Evolutionary conservation across 1,284 basidiomycete species (phyloP), one percentile per base, ranked within the genome.

Genomic region (Athelia sp.): DNA sequence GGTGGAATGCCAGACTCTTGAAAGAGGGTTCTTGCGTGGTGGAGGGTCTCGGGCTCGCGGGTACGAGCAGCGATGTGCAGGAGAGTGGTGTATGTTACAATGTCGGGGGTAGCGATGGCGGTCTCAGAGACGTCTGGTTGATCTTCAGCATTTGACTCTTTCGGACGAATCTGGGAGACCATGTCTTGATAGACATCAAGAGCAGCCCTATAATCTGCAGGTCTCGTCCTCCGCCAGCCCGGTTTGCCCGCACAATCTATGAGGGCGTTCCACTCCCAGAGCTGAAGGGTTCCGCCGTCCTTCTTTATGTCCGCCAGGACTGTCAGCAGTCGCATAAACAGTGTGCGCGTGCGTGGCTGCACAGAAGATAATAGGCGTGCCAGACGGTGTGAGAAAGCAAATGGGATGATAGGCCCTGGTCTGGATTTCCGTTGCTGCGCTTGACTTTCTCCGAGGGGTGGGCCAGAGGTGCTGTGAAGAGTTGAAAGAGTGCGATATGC

Each of bases 221-320:
- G 54, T 24, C 70, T 66, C 32, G 76, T 76, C 59, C 74, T 79
- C 52, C 85, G 74, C 68, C 76, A 79, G 1, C 84, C 84, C 36
- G 8, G n/a, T 53, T n/a, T n/a, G n/a, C 82, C 86, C 0, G 82
- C 79, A 61, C 71, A 73, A 57, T 86, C 74, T 52, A 90, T 78
- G 40, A 91, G 72, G 6, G 78, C 69, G 60, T 90, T 90, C 84
- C 87, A 90, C 62, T 90, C 79, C 73, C 79, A 79, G 14, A 70
- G 56, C 52, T 74, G 69, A 32, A 88, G 62, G 11, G 53, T 66
- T 23, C 79, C 82, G 6, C 78, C 81, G 13, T 67, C 67, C 22
- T 66, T 66, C 50, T 75, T 77, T 36, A 89, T 66, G 29, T 71
- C 73, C 38, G 74, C 75, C 52, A 89, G 58, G 14, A 88, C 77